Conservation (phyloP, 495 filamentous ascomycete genomes). For the Aspergillus biplanus region DNA sequence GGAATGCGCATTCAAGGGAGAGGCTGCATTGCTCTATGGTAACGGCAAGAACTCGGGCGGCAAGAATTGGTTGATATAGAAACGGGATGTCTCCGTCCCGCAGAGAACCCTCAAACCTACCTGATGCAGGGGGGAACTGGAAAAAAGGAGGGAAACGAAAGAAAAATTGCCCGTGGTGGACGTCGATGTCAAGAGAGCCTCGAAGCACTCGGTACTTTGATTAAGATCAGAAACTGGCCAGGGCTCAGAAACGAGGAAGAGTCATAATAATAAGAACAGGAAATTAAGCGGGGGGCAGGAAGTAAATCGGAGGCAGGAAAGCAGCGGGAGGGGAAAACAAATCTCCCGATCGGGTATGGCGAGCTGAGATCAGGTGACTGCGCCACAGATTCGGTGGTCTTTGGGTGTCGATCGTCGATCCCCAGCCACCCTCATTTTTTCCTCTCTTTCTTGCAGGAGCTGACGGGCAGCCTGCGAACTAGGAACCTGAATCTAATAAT, state of each 20-base stretch:
- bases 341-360: slow-evolving; percentile 47
- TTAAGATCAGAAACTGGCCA: neutral
- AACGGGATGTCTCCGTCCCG: slow-evolving; percentile 27
- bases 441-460: neutral
- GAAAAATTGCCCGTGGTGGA: neutral
- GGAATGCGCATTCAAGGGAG: slow-evolving; percentile 42
- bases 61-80: slow-evolving; percentile 33
- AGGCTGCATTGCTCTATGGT: slow-evolving; percentile 28
- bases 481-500: too few relatives aligned
- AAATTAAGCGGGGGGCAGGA: slow-evolving; percentile 29
- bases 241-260: neutral
- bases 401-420: slow-evolving; percentile 24
- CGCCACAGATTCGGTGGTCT: slow-evolving; percentile 24
- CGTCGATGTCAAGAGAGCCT: neutral
- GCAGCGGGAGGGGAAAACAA: slow-evolving; percentile 43
- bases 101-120: slow-evolving; percentile 9
- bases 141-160: slow-evolving; percentile 4
- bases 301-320: slow-evolving; percentile 34
- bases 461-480: too few relatives aligned
- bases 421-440: slow-evolving; percentile 13
- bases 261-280: slow-evolving; percentile 18
- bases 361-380: slow-evolving; percentile 35
- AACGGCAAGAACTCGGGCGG: slow-evolving; percentile 25
- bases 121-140: slow-evolving; percentile 3
- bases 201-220: neutral